A percentile compares a stretch with the other conserved stretches of the same genome.
phyloP scores from a whole-genome alignment of 768 basidiomycete genomes.

The Leucocoprinus leucothites region DNA sequence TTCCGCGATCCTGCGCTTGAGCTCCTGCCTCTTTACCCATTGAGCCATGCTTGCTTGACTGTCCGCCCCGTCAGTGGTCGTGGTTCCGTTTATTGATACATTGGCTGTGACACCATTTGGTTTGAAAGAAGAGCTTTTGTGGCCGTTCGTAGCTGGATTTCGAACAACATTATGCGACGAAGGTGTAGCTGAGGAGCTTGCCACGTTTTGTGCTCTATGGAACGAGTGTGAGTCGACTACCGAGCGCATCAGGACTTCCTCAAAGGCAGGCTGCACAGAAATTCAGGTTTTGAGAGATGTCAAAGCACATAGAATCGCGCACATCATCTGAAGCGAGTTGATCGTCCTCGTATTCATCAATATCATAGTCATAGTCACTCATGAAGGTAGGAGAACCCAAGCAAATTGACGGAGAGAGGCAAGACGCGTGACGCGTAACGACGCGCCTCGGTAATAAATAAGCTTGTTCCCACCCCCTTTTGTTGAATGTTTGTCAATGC shows the following conservation, averaged over 20 bases:
- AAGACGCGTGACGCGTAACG: background rate
- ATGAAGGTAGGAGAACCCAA: background rate
- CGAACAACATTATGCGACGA: no score
- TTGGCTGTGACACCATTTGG: background rate
- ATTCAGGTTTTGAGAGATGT: background rate
- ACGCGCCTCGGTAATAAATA: constrained; percentile 4
- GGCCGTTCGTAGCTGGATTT: background rate
- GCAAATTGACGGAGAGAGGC: background rate
- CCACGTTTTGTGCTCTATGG: background rate
- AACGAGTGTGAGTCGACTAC: background rate
- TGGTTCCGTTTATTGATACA: background rate
- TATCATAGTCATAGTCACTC: constrained; percentile 3
- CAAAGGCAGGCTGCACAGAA: background rate
- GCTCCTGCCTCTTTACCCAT: constrained; percentile 1
- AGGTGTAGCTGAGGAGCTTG: background rate
- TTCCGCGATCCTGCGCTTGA: constrained; percentile 7
- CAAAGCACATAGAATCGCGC: background rate
- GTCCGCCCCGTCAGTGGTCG: background rate
- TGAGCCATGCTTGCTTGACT: background rate
- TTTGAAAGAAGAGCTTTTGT: background rate
- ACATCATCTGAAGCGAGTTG: constrained; percentile 8
- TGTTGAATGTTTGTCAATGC: no score
- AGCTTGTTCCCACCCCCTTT: constrained; percentile 2
- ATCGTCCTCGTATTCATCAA: constrained; percentile 1
- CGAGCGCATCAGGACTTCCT: constrained; percentile 4